Base-by-base conservation (phyloP, 768 basidiomycete species). In the Chalciporus piperatus region DNA sequence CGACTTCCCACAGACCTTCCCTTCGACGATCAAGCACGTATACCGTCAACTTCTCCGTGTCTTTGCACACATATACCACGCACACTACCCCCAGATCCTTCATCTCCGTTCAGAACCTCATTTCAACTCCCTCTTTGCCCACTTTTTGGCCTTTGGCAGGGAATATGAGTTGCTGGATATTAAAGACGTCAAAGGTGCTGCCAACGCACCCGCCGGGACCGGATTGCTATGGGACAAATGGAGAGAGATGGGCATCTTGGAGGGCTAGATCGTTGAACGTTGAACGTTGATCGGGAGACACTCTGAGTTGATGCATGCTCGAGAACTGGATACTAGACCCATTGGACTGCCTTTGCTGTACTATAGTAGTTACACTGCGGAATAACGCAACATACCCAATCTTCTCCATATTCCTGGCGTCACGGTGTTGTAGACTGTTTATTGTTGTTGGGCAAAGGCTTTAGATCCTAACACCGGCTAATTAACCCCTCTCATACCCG, bases 41-140 rank as follows among this genome's bases (percentile, higher is more conserved):
- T 98, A 98, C 72, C 91, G 94, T 28, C 95, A 98, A 64, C 89
- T 98, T 32, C 82, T 98, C 50, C 90, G 96, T 43, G 89, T 98
- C 58, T 98, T 98, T 65, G 95, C 96, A 10, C 96, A 98, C 75
- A 83, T 98, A 61, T 98, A 98, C 68, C 88, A 98, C 67, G 89
- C 92, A 9, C 96, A 98, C 65, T 98, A 94, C 66, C 76, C 79
- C 3, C 85, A 90, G 59, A 88, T 98, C 64, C 81, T 98, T 20
- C 93, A 98, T 64, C 81, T 98, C 22, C 90, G 92, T 37, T 85
- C 89, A 10, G 96, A 98, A 65, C 91, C 91, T 0, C 94, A 96
- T 68, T 95, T 96, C 75, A 96, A 96, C 69, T 96, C 93, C 4
- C 83, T 98, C 33, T 98, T 98, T 69, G 96, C 96, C 0, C 96